Percentiles rank a stretch among this genome's conserved stretches.
These are phyloP conservation scores for Tylopilus sp. DNA, from an alignment of 768 basidiomycete genomes.

Conservation along the genomic window DNA sequence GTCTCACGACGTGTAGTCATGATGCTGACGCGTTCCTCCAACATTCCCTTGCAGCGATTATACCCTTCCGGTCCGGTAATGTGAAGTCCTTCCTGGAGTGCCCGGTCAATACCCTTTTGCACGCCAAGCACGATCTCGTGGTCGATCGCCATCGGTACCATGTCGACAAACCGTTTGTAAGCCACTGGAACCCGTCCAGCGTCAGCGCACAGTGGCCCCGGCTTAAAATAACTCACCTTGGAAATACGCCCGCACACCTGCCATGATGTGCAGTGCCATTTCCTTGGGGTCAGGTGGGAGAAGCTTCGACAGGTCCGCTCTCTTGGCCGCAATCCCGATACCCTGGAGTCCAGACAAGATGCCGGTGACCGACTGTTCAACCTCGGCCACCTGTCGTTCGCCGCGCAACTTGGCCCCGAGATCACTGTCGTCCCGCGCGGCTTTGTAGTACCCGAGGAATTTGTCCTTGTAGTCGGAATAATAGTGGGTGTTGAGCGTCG, in stretches of 20 bases:
- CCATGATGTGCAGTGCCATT: constrained; percentile 64
- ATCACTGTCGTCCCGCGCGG: constrained; percentile 9
- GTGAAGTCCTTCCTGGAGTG: constrained; percentile 46
- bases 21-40: constrained; percentile 48
- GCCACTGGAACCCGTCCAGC: constrained; percentile 35
- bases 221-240: constrained; percentile 45
- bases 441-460: constrained; percentile 49
- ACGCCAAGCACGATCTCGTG: constrained; percentile 42
- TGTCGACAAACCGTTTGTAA: constrained; percentile 44
- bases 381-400: not conserved
- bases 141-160: constrained; percentile 42
- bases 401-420: constrained; percentile 8
- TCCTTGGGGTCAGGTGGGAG: constrained; percentile 51
- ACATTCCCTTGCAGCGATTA: constrained; percentile 44
- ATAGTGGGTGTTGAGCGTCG: constrained; percentile 52
- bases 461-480: constrained; percentile 47
- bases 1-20: constrained; percentile 46
- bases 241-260: constrained; percentile 68
- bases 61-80: too few species aligned
- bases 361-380: constrained; percentile 26
- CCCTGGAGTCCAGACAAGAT: constrained; percentile 17
- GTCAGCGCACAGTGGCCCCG: too few species aligned
- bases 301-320: constrained; percentile 46
- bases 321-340: constrained; percentile 31
- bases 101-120: constrained; percentile 42